These are phyloP conservation scores for Aspergillus nanangensis DNA, from an alignment of 495 filamentous ascomycete species.

Conservation along the genomic window DNA sequence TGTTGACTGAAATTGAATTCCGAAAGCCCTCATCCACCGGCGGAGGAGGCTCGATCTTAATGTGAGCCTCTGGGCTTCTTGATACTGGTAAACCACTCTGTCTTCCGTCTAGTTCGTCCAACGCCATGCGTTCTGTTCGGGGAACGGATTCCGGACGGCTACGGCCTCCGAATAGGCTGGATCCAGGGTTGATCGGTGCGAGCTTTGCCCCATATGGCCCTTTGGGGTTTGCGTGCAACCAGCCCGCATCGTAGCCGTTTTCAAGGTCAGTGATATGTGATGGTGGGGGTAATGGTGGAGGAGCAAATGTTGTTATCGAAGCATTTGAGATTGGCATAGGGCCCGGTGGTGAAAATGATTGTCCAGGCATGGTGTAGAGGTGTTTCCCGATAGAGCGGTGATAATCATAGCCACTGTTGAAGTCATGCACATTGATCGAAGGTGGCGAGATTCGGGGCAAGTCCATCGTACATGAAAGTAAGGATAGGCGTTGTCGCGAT, in stretches of 20 bases:
- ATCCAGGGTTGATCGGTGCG: slow-evolving; percentile 48
- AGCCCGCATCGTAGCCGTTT: slow-evolving; percentile 55
- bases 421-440: slow-evolving; percentile 51
- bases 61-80: slow-evolving; percentile 36
- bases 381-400: slow-evolving; percentile 14
- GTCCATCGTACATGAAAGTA: slow-evolving; percentile 47
- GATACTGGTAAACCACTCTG: slow-evolving; percentile 25
- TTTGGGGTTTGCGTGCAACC: slow-evolving; percentile 52
- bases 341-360: slow-evolving; percentile 33
- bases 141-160: slow-evolving; percentile 28
- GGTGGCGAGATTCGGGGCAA: slow-evolving; percentile 49
- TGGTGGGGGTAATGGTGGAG: slow-evolving; percentile 62
- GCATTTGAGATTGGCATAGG: slow-evolving; percentile 55
- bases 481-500: too few relatives aligned
- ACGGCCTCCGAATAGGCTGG: slow-evolving; percentile 50
- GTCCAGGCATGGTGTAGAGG: slow-evolving; percentile 25
- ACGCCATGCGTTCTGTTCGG: slow-evolving; percentile 33
- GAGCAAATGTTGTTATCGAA: slow-evolving; percentile 41
- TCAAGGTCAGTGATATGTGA: slow-evolving; percentile 48
- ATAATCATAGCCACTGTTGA: slow-evolving; percentile 31
- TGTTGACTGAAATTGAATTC: slow-evolving; percentile 34
- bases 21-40: slow-evolving; percentile 41
- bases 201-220: slow-evolving; percentile 23
- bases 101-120: slow-evolving; percentile 36
- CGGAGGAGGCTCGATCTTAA: slow-evolving; percentile 43